A percentile compares a stretch with the other conserved stretches of the same genome.
Evolutionary conservation across 805 yeast genomes (phyloP).

Genomic region (Isabelozyma heimii): DNA sequence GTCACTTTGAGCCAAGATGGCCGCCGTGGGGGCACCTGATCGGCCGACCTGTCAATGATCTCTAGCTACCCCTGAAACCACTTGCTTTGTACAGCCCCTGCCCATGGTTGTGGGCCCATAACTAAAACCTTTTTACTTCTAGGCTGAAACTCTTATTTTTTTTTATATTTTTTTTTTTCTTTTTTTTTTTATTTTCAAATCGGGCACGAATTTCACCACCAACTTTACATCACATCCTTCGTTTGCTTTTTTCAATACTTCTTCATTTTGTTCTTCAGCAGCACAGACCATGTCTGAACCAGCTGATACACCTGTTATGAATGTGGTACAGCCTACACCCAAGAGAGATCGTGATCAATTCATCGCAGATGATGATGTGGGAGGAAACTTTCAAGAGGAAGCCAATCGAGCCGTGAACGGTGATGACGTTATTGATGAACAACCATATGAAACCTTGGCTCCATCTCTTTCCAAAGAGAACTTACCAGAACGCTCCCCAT

Average conservation of each 20-base stretch:
- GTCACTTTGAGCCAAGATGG: too few relatives aligned
- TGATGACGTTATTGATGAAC: constrained; percentile 8
- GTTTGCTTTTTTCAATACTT: background rate
- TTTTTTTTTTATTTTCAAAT: background rate
- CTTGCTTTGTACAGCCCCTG: too few relatives aligned
- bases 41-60: too few relatives aligned
- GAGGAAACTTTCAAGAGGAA: background rate
- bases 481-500: background rate
- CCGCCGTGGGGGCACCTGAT: too few relatives aligned
- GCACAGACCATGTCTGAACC: background rate
- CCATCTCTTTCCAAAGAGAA: background rate
- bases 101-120: too few relatives aligned
- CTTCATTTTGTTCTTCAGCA: background rate
- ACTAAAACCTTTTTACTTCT: background rate
- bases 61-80: too few relatives aligned
- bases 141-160: background rate
- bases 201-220: background rate
- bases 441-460: constrained; percentile 6
- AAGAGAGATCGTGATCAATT: constrained; percentile 6
- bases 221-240: background rate
- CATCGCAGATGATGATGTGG: constrained; percentile 1
- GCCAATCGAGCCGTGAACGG: background rate
- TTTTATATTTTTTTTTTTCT: background rate
- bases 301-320: constrained; percentile 1
- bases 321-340: constrained; percentile 12